A percentile compares a stretch with the other conserved stretches of the same genome.
phyloP scores from a whole-genome alignment of 225 moss, liverwort and hornwort genomes.

The Marchantia polymorpha region DNA sequence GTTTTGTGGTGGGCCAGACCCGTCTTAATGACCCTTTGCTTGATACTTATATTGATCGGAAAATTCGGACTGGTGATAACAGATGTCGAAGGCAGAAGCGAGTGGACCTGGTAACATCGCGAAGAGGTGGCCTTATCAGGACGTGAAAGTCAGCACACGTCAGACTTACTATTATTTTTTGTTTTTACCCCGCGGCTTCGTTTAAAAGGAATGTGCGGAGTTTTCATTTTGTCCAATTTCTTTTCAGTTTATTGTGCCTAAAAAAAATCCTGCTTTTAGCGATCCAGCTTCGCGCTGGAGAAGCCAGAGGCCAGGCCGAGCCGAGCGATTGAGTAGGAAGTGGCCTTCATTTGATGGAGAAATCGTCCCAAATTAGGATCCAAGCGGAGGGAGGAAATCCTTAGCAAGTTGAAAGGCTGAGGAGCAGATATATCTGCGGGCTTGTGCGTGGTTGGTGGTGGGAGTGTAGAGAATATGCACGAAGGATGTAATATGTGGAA shows the following conservation, averaged over 20 bases:
- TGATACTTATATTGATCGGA: no score
- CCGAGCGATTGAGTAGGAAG: slow-evolving; percentile 4
- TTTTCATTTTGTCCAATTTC: background rate
- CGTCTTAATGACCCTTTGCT: no score
- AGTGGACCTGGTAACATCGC: slow-evolving; percentile 19
- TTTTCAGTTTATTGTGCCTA: background rate
- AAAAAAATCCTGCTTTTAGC: background rate
- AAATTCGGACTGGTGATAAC: slow-evolving; percentile 9
- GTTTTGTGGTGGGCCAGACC: no score
- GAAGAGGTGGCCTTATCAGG: slow-evolving; percentile 24
- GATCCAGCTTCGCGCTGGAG: slow-evolving; percentile 3
- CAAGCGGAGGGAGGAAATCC: background rate
- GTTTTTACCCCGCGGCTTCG: background rate
- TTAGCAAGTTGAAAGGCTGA: background rate
- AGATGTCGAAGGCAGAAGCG: slow-evolving; percentile 11
- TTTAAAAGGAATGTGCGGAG: slow-evolving; percentile 7
- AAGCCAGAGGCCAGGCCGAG: slow-evolving; percentile 2
- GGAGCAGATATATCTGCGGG: background rate
- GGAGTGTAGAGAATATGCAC: background rate
- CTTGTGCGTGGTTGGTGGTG: background rate
- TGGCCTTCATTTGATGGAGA: slow-evolving; percentile 20
- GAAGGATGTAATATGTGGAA: slow-evolving; percentile 11
- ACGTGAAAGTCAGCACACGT: slow-evolving; percentile 17
- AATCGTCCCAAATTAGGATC: slow-evolving; percentile 13
- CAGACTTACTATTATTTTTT: slow-evolving; percentile 1